Evolutionary conservation across 768 basidiomycete species (phyloP).

Genomic region (Macrolepiota albuminosa): DNA sequence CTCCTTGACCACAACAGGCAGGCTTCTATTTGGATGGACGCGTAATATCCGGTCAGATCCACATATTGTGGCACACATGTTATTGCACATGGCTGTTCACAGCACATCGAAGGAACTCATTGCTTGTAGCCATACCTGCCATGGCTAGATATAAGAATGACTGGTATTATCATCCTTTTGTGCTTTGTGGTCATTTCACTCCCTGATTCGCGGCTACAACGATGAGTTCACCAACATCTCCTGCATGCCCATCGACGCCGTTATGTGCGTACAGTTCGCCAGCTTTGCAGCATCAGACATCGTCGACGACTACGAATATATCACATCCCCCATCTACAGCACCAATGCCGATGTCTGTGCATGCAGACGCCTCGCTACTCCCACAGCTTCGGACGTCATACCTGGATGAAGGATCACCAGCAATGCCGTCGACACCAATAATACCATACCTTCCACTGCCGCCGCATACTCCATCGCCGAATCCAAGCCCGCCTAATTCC

Average conservation of each 20-base stretch:
- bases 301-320: neutral
- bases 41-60: constrained; percentile 8
- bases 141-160: constrained; percentile 2
- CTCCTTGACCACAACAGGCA: neutral
- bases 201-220: neutral
- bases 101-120: neutral
- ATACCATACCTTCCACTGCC: neutral
- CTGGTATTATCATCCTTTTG: neutral
- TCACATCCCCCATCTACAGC: neutral
- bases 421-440: neutral
- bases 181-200: neutral
- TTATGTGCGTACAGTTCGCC: neutral
- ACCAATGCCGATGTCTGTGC: neutral
- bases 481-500: neutral
- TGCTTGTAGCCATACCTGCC: neutral
- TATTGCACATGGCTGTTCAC: constrained; percentile 12
- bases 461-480: constrained; percentile 3
- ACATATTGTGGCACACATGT: constrained; percentile 6
- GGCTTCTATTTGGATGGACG: neutral
- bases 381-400: neutral
- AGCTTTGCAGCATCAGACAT: neutral
- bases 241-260: neutral
- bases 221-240: neutral
- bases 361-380: neutral
- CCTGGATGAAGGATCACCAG: neutral